These are phyloP conservation scores for Kwoniella dendrophila DNA, from an alignment of 768 basidiomycete species.

Conservation along the genomic window DNA sequence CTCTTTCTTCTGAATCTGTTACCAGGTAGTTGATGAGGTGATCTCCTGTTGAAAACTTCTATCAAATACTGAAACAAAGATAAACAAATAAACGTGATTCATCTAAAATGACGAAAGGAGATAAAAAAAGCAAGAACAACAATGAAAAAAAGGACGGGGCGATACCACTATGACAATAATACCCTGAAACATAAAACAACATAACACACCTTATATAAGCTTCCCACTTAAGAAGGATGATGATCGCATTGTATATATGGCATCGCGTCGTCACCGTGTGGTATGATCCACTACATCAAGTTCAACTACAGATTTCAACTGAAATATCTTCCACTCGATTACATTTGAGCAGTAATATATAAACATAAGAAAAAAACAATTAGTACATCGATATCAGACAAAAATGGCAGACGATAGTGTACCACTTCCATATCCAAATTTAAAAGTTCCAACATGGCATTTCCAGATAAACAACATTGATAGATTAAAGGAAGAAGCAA, in stretches of 20 bases:
- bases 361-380: not conserved
- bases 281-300: not conserved
- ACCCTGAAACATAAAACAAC: constrained; percentile 14
- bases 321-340: not conserved
- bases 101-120: not conserved
- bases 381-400: not conserved
- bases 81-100: not conserved
- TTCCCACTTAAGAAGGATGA: not conserved
- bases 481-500: constrained; percentile 70
- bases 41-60: not conserved
- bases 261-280: constrained; percentile 17
- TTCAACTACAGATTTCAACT: not conserved
- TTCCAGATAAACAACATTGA: constrained; percentile 72
- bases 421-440: constrained; percentile 83
- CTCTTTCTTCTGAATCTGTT: not conserved
- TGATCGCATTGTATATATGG: not conserved
- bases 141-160: constrained; percentile 3
- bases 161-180: not conserved
- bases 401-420: constrained; percentile 77
- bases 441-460: constrained; percentile 74
- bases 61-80: not conserved
- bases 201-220: not conserved
- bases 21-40: not conserved
- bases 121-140: not conserved
- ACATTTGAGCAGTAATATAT: not conserved